Base-by-base conservation (phyloP, 768 basidiomycete species). In the Psilocybe sp. region DNA sequence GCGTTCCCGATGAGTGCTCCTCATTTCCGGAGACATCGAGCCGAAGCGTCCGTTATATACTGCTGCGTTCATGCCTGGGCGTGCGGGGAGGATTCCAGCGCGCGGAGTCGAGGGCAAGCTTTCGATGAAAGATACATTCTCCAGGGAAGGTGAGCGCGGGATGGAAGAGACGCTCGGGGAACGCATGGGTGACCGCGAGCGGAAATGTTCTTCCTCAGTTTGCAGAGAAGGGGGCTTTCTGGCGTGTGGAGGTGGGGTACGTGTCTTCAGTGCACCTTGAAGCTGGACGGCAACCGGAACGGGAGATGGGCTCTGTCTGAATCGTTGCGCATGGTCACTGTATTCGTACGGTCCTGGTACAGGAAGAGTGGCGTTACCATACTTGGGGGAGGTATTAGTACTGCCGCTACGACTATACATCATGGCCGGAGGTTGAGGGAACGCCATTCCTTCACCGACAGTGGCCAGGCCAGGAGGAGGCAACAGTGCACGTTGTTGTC, bases 111-210 rank as follows among this genome's bases (percentile, higher is more conserved):
- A 43, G 11, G 64, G 63, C 38, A 67, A 48, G 12, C 56, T 55
- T 14, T 52, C 35, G 23, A 7, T 28, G 46, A 58, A 56, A 9
- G 50, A 58, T 20, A 41, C 47, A 16, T 48, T 49, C 15, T 56
- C 47, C 13, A 58, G 61, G 14, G 64, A 63, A 16, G 64, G 63
- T 11, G 61, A 54, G 13, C 65, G 54, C 6, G 67, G 66, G 4
- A 62, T 58, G n/a, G 56, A 60, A 34, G 62, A 59, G 15, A 59
- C 41, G 18, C 55, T 59, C 12, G 9, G 32, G 19, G 34, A 48
- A 9, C 55, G 50, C 33, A 44, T 56, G 23, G 42, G 46, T 28
- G 23, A 4, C 7, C 23, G 23, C 7, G 23, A 28, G 23, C 18
- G 37, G 37, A 39, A 39, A 20, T 43, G 41, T 7, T 31, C 41